These are phyloP conservation scores for Crucibulum laeve DNA, from an alignment of 768 basidiomycete species.

Conservation along the genomic window DNA sequence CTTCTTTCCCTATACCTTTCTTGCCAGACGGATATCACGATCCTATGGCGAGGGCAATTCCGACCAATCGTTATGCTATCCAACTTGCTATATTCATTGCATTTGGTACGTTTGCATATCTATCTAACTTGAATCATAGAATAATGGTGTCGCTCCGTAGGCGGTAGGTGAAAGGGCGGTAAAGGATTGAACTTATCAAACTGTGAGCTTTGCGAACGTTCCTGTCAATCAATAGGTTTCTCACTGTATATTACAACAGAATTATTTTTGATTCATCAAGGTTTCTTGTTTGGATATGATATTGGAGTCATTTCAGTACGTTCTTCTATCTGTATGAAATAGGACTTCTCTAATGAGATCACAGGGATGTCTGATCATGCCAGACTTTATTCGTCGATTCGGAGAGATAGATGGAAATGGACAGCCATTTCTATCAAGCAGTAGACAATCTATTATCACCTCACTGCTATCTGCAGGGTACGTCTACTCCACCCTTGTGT, in stretches of 20 bases:
- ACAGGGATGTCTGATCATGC: conserved; percentile 77
- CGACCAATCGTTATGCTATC: conserved; percentile 61
- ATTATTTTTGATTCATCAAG: conserved; percentile 18
- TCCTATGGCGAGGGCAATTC: conserved; percentile 38
- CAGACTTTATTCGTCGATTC: conserved; percentile 69
- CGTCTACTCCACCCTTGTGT: conserved; percentile 9
- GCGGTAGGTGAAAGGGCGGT: conserved; percentile 16
- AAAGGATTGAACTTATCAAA: not conserved
- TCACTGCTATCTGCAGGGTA: conserved; percentile 75
- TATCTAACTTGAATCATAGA: conserved; percentile 2
- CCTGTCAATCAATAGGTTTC: not conserved
- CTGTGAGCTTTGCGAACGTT: not conserved
- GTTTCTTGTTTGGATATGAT: conserved; percentile 72
- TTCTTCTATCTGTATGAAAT: not conserved
- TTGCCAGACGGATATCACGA: not conserved
- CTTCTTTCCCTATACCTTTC: conserved; percentile 1
- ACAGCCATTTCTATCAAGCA: conserved; percentile 46
- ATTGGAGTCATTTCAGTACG: conserved; percentile 73
- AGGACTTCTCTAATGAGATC: conserved; percentile 2
- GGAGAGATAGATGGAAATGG: conserved; percentile 49
- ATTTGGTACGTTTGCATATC: conserved; percentile 47
- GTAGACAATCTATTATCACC: conserved; percentile 73
- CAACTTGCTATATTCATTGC: conserved; percentile 68
- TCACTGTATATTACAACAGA: not conserved
- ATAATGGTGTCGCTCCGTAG: conserved; percentile 8